A percentile compares a stretch with the other conserved stretches of the same genome.
phyloP scores from a whole-genome alignment of 306 rosid genomes.

The Morella rubra region DNA sequence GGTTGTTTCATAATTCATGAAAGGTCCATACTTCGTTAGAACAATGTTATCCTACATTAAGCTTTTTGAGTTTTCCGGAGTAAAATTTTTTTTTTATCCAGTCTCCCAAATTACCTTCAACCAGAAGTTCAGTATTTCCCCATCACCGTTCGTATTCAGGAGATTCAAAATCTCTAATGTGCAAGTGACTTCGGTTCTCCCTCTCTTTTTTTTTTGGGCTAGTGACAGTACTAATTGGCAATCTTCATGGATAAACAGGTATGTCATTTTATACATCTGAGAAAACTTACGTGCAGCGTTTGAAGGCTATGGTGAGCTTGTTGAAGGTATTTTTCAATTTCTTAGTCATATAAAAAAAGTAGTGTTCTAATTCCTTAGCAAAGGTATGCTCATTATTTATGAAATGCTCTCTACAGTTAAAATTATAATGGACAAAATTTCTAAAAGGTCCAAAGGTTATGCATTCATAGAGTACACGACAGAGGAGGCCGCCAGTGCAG shows the following conservation, averaged over 20 bases:
- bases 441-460: too few species aligned
- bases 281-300: constrained; percentile 57
- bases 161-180: neutral
- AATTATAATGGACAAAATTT: too few species aligned
- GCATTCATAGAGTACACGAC: too few species aligned
- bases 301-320: constrained; percentile 57
- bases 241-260: constrained; percentile 28
- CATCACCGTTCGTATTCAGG: neutral
- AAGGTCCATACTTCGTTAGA: too few species aligned
- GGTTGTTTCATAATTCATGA: too few species aligned
- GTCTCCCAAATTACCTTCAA: neutral
- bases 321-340: constrained; percentile 53
- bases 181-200: neutral
- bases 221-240: neutral
- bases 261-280: constrained; percentile 58
- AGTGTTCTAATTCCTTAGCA: constrained; percentile 6
- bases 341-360: neutral
- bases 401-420: constrained; percentile 27
- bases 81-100: neutral
- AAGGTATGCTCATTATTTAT: constrained; percentile 16
- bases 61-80: neutral
- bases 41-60: too few species aligned
- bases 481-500: too few species aligned
- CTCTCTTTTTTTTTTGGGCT: neutral
- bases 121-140: too few species aligned